Conservation (phyloP, 306 rosid genomes). For the Crotalaria pallida region DNA sequence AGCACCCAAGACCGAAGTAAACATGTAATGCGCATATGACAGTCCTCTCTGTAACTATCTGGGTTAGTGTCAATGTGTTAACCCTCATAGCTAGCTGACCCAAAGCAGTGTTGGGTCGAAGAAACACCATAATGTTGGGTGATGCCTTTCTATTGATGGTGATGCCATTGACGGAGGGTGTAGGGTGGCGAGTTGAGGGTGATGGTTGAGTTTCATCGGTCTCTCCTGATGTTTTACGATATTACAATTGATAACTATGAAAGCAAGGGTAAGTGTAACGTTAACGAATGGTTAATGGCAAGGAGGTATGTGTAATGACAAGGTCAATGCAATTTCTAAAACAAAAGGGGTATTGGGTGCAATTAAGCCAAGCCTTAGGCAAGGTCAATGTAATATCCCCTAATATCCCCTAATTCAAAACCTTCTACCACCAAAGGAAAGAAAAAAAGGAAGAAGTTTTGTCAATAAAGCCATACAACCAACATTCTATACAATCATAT, state of each 20-base stretch:
- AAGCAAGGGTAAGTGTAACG: no score
- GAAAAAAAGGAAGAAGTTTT: neutral
- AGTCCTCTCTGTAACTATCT: conserved; percentile 65
- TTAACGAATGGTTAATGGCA: no score
- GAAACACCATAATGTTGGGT: conserved; percentile 52
- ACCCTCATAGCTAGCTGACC: conserved; percentile 55
- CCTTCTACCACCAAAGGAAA: neutral
- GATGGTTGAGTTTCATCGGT: no score
- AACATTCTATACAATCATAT: neutral
- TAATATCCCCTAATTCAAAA: neutral
- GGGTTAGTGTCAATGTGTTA: conserved; percentile 45
- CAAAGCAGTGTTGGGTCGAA: conserved; percentile 33
- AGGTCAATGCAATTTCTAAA: no score
- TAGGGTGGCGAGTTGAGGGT: no score
- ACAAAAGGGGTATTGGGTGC: no score
- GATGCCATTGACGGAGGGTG: conserved; percentile 53
- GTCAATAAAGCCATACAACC: neutral
- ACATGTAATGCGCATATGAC: conserved; percentile 57
- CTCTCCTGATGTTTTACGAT: no score
- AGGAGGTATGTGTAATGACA: no score
- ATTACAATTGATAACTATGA: no score
- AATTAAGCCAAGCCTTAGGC: no score
- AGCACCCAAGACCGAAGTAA: conserved; percentile 28
- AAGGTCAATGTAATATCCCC: no score
- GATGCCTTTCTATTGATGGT: conserved; percentile 53